A percentile compares a stretch with the other conserved stretches of the same genome.
Conservation (phyloP, 305 asterid species). For the Rubia tinctorum region DNA sequence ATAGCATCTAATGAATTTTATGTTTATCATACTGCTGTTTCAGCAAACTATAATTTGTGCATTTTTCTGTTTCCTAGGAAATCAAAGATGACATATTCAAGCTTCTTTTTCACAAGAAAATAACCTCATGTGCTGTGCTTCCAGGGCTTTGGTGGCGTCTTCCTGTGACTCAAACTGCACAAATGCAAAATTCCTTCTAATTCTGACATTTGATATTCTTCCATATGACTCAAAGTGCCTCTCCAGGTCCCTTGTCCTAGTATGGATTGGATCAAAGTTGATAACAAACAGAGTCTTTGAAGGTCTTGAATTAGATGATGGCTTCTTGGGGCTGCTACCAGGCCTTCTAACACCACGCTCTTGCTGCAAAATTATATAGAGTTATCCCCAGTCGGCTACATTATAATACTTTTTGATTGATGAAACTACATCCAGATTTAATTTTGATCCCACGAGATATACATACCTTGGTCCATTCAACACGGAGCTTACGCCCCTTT, state of each 20-base stretch:
- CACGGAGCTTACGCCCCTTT: slow-evolving; percentile 79
- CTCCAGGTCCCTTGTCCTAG: slow-evolving; percentile 83
- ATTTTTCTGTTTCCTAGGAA: neutral
- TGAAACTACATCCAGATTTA: neutral
- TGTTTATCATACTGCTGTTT: neutral
- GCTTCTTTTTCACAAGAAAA: neutral
- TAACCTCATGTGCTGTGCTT: slow-evolving; percentile 76
- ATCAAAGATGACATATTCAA: neutral
- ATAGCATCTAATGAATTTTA: neutral
- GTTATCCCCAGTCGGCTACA: slow-evolving; percentile 6
- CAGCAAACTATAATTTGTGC: neutral
- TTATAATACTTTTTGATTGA: neutral
- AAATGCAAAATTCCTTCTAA: slow-evolving; percentile 88
- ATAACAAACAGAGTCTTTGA: slow-evolving; percentile 86
- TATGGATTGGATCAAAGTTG: slow-evolving; percentile 79
- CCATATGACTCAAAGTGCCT: slow-evolving; percentile 83
- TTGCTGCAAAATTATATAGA: slow-evolving; percentile 50
- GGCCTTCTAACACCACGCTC: slow-evolving; percentile 75
- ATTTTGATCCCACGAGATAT: slow-evolving; percentile 3
- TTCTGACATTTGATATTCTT: slow-evolving; percentile 71
- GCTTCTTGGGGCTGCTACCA: slow-evolving; percentile 64
- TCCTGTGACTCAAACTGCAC: slow-evolving; percentile 77
- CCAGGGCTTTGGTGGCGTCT: slow-evolving; percentile 86
- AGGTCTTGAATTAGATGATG: slow-evolving; percentile 64
- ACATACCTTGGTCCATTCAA: slow-evolving; percentile 92